Percentiles rank a stretch among this genome's conserved stretches.
phyloP scores from a whole-genome alignment of 2,329 filamentous ascomycete genomes.

The Trichothecium sympodiale region DNA sequence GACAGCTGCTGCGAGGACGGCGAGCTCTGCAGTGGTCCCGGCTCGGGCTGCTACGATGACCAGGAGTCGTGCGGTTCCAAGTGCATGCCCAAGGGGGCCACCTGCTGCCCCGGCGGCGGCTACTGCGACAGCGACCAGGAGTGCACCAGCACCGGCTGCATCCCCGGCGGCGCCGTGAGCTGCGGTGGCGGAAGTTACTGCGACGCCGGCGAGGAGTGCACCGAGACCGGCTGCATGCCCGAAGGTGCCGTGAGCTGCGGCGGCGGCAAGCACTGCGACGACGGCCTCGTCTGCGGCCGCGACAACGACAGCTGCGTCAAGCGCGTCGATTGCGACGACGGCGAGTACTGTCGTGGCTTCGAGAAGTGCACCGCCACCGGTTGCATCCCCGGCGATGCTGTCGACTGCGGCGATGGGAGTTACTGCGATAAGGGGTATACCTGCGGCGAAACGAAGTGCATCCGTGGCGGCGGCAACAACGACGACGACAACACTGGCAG shows the following conservation, averaged over 20 bases:
- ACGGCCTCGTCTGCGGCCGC: conserved; percentile 8
- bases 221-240: conserved; percentile 15
- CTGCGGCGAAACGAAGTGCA: conserved; percentile 8
- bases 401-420: conserved; percentile 16
- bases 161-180: conserved; percentile 19
- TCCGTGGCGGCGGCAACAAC: no score
- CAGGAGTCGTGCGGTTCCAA: background rate
- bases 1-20: background rate
- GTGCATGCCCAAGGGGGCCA: background rate
- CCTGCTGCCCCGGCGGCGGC: background rate
- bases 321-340: conserved; percentile 7
- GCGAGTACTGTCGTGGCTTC: conserved; percentile 1
- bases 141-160: conserved; percentile 20
- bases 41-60: background rate
- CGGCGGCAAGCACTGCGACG: conserved; percentile 10
- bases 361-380: no score
- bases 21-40: background rate
- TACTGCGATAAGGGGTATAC: conserved; percentile 19
- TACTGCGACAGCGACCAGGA: conserved; percentile 1
- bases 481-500: no score
- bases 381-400: conserved; percentile 18
- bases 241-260: conserved; percentile 14
- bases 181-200: conserved; percentile 18
- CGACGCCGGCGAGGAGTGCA: conserved; percentile 17
- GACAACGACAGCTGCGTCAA: background rate